Conservation (phyloP, 352 stramenopile genomes). For the Pilasporangium apinafurcum region DNA sequence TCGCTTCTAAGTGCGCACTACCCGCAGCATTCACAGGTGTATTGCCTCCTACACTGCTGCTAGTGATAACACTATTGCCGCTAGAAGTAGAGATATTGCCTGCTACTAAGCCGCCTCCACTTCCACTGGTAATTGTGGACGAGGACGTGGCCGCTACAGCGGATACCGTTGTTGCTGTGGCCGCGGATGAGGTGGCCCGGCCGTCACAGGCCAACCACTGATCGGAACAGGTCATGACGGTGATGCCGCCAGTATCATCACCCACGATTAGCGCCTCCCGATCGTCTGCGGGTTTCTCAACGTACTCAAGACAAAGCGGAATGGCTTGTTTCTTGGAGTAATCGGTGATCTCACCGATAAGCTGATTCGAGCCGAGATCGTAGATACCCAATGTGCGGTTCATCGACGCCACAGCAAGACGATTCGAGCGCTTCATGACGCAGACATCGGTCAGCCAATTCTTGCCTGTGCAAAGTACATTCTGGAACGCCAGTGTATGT, state of each 20-base stretch:
- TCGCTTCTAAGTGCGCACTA: conserved; percentile 44
- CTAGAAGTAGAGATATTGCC: conserved; percentile 1
- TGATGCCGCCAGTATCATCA: conserved; percentile 70
- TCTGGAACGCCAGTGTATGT: conserved; percentile 59
- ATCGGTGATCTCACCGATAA: conserved; percentile 70
- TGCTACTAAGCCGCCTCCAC: too few relatives aligned
- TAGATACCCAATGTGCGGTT: conserved; percentile 73
- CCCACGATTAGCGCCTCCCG: conserved; percentile 70
- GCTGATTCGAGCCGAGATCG: conserved; percentile 56
- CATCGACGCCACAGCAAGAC: conserved; percentile 73
- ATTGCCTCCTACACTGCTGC: background rate
- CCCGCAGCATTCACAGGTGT: conserved; percentile 27
- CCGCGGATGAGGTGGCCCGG: conserved; percentile 26
- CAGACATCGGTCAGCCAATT: conserved; percentile 79
- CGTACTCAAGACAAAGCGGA: conserved; percentile 74
- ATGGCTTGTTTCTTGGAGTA: conserved; percentile 77
- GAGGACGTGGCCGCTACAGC: too few relatives aligned
- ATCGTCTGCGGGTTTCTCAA: conserved; percentile 67
- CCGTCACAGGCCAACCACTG: conserved; percentile 68
- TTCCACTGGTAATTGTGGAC: too few relatives aligned
- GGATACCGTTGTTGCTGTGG: too few relatives aligned
- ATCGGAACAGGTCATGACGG: conserved; percentile 62
- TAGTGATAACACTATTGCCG: background rate
- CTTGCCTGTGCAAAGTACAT: conserved; percentile 48
- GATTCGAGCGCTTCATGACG: conserved; percentile 78